phyloP scores from a whole-genome alignment of 345 rosid genomes.

The Adansonia digitata region DNA sequence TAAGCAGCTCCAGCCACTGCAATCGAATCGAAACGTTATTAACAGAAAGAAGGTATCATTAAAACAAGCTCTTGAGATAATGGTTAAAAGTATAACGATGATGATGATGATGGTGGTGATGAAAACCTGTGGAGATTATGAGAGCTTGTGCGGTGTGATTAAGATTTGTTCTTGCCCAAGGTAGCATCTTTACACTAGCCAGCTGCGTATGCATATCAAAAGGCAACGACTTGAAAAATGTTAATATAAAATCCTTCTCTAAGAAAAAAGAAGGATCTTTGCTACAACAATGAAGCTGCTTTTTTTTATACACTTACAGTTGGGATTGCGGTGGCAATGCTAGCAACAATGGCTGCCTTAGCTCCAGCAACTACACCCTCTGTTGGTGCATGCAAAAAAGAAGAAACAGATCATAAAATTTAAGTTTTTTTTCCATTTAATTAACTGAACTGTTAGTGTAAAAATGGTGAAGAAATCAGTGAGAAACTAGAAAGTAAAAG shows the following conservation, averaged over 20 bases:
- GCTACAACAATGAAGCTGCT: background rate
- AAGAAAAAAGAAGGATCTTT: background rate
- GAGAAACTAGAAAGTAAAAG: background rate
- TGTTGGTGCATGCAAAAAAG: conserved; percentile 23
- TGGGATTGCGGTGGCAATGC: conserved; percentile 68
- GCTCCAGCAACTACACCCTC: conserved; percentile 90
- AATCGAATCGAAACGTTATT: conserved; percentile 2
- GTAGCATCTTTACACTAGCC: conserved; percentile 64
- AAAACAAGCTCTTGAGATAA: background rate
- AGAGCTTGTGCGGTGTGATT: conserved; percentile 94
- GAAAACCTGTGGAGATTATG: conserved; percentile 57
- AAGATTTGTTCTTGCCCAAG: conserved; percentile 83
- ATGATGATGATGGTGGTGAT: background rate
- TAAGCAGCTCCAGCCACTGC: conserved; percentile 82
- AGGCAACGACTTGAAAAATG: background rate
- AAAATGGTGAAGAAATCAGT: background rate
- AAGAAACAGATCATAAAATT: background rate
- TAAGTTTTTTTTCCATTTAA: background rate
- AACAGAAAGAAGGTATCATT: background rate
- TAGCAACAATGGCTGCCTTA: conserved; percentile 69
- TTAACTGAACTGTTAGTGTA: background rate
- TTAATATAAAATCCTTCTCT: background rate
- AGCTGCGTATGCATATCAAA: conserved; percentile 31
- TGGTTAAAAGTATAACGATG: background rate
- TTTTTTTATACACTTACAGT: conserved; percentile 38